Base-by-base conservation (phyloP, 495 filamentous ascomycete genomes). In the Penicillium coprophilum region DNA sequence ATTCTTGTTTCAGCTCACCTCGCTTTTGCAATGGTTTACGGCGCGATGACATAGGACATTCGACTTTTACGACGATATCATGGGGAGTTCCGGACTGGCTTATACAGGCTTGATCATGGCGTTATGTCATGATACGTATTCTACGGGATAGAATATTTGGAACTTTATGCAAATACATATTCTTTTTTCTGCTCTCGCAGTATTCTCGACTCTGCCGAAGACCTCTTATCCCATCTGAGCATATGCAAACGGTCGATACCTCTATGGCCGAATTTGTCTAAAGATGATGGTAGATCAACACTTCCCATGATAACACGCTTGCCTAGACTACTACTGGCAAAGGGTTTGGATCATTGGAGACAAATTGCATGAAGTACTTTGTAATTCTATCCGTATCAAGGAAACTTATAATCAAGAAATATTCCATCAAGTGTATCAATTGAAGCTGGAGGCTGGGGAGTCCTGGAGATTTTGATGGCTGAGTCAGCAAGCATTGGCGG, bases 231-330 rank as follows among this genome's bases (percentile, higher is more conserved):
- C 73, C 77, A 79, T 78, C 68, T 71, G 67, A 83, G 87, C 87
- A 91, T 91, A 64, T 67, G 65, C 66, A 61, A 69, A 64, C 68
- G 65, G 56, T 49, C 64, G n/a, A 30, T 61, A 53, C 60, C 61
- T 66, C 81, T 76, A 76, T 88, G 81, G 82, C 79, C 80, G 73
- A 78, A 80, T 82, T 72, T 85, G 53, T 86, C 87, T 91, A 91
- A 85, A 88, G 77, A 79, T 74, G 83, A 86, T 91, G 88, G 88
- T 72, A 91, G 77, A 91, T 74, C 51, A 64, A 65, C 4, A 34
- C 5, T 38, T 41, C 46, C 55, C 43, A 57, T 45, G 46, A 19
- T 50, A 36, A 30, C 28, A 19, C 46, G 27, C 47, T 50, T 50
- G 36, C 12, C 46, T 8, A 51, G 15, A 20, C 3, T 38, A 6